Percentiles rank a stretch among this genome's conserved stretches.
These are phyloP conservation scores for Saccharomyces kudriavzevii DNA, from an alignment of 805 yeast genomes.

Conservation along the genomic window DNA sequence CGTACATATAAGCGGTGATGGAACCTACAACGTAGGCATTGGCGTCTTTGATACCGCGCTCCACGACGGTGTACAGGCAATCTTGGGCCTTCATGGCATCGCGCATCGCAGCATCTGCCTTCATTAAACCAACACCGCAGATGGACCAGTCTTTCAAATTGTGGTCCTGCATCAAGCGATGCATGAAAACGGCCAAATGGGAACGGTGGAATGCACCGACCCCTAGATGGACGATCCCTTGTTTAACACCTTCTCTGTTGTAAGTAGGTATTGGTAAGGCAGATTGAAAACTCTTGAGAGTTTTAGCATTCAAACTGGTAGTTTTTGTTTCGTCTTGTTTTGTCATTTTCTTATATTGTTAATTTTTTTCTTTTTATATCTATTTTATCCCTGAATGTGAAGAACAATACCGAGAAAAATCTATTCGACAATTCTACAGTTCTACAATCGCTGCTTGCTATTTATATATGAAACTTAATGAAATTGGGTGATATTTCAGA, in stretches of 20 bases:
- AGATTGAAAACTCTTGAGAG: background rate
- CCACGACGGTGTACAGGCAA: background rate
- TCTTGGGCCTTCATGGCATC: background rate
- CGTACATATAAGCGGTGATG: too few species aligned
- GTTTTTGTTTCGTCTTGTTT: background rate
- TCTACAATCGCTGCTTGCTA: background rate
- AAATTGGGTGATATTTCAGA: background rate
- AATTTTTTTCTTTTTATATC: background rate
- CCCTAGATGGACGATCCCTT: constrained; percentile 5
- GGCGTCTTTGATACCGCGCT: background rate
- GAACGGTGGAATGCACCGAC: constrained; percentile 7
- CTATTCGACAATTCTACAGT: too few species aligned
- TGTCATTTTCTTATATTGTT: background rate
- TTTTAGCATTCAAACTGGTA: background rate
- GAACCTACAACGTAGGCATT: too few species aligned
- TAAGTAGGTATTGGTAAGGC: constrained; percentile 1
- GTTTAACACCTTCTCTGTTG: constrained; percentile 3
- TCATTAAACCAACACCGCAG: constrained; percentile 4
- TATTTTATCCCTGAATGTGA: too few species aligned
- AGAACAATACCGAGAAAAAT: background rate
- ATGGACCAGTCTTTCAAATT: constrained; percentile 5
- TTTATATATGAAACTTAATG: background rate
- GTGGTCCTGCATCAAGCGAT: constrained; percentile 3
- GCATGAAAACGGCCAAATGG: constrained; percentile 3
- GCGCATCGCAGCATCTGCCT: background rate